Evolutionary conservation across 345 rosid species (phyloP).

Genomic region (Corchorus capsularis): DNA sequence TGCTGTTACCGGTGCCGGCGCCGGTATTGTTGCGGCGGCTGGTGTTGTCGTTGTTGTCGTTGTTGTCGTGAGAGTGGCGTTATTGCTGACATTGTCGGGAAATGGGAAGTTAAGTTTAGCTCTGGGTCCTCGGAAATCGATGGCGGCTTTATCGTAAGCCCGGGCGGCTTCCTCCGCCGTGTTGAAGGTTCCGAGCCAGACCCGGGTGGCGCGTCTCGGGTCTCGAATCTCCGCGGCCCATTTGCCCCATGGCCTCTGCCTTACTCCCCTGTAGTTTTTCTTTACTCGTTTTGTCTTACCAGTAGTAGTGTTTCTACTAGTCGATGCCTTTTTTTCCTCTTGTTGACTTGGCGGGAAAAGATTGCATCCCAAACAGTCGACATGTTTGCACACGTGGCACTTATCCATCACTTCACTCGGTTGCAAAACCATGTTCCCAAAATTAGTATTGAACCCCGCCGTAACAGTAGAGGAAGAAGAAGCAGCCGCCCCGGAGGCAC

Average conservation of each 20-base stretch:
- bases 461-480: background rate
- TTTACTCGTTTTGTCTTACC: slow-evolving; percentile 37
- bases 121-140: slow-evolving; percentile 63
- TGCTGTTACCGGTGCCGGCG: background rate
- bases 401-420: slow-evolving; percentile 43
- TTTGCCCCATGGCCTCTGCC: slow-evolving; percentile 98
- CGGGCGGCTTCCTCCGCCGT: slow-evolving; percentile 93
- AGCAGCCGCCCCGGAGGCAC: slow-evolving; percentile 6
- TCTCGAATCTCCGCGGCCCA: slow-evolving; percentile 98
- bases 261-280: slow-evolving; percentile 90
- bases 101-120: slow-evolving; percentile 74
- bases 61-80: background rate
- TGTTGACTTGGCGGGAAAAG: slow-evolving; percentile 66
- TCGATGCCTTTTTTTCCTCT: background rate
- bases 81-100: slow-evolving; percentile 28
- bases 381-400: slow-evolving; percentile 61
- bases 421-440: slow-evolving; percentile 15
- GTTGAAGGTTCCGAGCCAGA: slow-evolving; percentile 93
- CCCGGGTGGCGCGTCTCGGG: slow-evolving; percentile 72
- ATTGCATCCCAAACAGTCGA: slow-evolving; percentile 77
- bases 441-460: background rate
- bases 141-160: slow-evolving; percentile 86
- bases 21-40: background rate
- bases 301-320: slow-evolving; percentile 15
- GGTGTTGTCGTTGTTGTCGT: background rate